phyloP scores from a whole-genome alignment of 2,329 filamentous ascomycete species.

The Epichloe coenophiala region DNA sequence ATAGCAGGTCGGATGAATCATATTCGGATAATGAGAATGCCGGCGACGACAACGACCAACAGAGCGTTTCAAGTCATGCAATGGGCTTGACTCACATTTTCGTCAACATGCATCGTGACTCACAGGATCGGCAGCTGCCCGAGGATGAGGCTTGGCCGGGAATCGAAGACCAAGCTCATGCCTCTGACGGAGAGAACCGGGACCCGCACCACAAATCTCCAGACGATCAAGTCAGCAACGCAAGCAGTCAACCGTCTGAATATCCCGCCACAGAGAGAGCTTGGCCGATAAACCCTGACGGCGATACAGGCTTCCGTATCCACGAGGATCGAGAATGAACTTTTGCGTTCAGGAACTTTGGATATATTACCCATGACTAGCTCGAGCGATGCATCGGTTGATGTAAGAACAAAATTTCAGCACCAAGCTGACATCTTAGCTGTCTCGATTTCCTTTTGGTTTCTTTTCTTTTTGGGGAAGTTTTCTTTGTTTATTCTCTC shows the following conservation, averaged over 20 bases:
- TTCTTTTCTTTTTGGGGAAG: too few relatives aligned
- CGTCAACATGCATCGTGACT: slow-evolving; percentile 5
- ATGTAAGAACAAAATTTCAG: too few relatives aligned
- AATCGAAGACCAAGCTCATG: slow-evolving; percentile 35
- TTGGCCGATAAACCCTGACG: slow-evolving; percentile 18
- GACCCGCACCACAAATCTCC: slow-evolving; percentile 24
- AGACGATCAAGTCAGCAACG: slow-evolving; percentile 19
- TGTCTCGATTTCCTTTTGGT: too few relatives aligned
- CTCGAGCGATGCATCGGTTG: too few relatives aligned
- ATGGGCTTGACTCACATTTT: slow-evolving; percentile 14
- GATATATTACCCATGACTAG: too few relatives aligned
- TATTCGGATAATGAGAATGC: slow-evolving; percentile 15
- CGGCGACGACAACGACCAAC: slow-evolving; percentile 13
- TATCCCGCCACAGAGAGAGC: slow-evolving; percentile 38
- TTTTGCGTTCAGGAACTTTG: neutral
- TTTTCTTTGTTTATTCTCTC: too few relatives aligned
- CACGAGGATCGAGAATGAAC: slow-evolving; percentile 23
- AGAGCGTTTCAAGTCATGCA: slow-evolving; percentile 14
- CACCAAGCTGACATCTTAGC: too few relatives aligned
- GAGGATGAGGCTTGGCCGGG: slow-evolving; percentile 46
- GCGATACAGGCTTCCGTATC: slow-evolving; percentile 22
- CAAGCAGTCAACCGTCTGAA: slow-evolving; percentile 40
- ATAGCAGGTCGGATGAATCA: slow-evolving; percentile 22
- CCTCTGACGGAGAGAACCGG: slow-evolving; percentile 37
- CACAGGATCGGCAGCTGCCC: slow-evolving; percentile 22